Evolutionary conservation across 163 green algal genomes (phyloP).

Genomic region (Volvox carteri): DNA sequence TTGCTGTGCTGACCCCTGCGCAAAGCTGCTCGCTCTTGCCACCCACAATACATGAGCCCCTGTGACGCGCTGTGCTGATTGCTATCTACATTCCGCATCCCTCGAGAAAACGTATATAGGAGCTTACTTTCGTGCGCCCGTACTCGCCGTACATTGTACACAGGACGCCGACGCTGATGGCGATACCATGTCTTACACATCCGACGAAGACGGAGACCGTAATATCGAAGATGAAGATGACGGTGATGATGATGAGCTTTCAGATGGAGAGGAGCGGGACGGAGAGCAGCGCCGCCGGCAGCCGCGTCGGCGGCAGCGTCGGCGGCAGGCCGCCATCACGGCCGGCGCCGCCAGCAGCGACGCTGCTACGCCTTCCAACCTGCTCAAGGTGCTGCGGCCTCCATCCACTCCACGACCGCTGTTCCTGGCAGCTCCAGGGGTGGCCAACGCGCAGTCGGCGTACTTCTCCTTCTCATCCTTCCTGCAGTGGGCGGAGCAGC

Average conservation of each 20-base stretch:
- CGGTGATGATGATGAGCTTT: not conserved
- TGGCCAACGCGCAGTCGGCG: constrained; percentile 90
- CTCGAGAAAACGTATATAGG: too few relatives aligned
- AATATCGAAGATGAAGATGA: too few relatives aligned
- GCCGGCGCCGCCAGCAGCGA: constrained; percentile 28
- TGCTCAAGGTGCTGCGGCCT: constrained; percentile 82
- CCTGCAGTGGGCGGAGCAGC: constrained; percentile 88
- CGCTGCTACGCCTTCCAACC: constrained; percentile 66
- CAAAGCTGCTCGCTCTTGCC: too few relatives aligned
- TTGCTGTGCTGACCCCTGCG: too few relatives aligned
- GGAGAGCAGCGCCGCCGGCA: constrained; percentile 20
- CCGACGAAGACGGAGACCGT: too few relatives aligned
- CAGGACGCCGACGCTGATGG: too few relatives aligned
- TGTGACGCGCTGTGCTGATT: too few relatives aligned
- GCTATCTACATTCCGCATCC: too few relatives aligned
- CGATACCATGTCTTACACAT: too few relatives aligned
- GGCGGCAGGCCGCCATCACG: not conserved
- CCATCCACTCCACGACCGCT: constrained; percentile 73
- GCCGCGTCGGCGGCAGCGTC: not conserved
- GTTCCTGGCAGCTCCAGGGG: constrained; percentile 90
- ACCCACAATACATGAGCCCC: too few relatives aligned
- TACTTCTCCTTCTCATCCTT: constrained; percentile 91
- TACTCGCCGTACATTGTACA: too few relatives aligned
- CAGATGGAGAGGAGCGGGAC: not conserved
- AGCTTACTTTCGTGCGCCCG: too few relatives aligned